Evolutionary conservation across 1,284 basidiomycete genomes (phyloP).

Genomic region (Malassezia pachydermatis): DNA sequence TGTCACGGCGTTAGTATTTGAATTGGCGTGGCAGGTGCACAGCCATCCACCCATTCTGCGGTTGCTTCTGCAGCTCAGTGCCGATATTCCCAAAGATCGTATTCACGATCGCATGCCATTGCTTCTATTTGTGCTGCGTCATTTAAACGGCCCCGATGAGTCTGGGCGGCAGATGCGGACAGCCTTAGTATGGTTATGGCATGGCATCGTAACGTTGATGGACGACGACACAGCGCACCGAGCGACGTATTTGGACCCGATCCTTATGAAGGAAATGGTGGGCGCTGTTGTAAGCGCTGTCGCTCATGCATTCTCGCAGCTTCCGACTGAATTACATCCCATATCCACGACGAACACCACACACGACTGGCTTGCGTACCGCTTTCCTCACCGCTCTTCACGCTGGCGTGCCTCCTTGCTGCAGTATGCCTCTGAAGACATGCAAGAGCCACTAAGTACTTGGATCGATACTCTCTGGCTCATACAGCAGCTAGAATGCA

Average conservation of each 20-base stretch:
- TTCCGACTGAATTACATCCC: too few relatives aligned
- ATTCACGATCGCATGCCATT: background rate
- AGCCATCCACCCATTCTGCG: background rate
- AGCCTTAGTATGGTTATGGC: background rate
- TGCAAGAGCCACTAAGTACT: background rate
- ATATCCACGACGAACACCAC: too few relatives aligned
- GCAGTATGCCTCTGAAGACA: too few relatives aligned
- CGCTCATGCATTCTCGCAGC: too few relatives aligned
- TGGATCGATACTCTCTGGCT: background rate
- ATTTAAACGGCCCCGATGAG: background rate
- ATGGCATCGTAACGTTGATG: background rate
- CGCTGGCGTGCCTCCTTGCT: too few relatives aligned
- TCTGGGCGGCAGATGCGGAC: slow-evolving; percentile 1
- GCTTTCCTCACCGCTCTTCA: too few relatives aligned
- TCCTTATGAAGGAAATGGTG: too few relatives aligned
- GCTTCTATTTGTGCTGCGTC: background rate
- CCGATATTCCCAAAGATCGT: background rate
- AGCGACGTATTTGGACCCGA: too few relatives aligned
- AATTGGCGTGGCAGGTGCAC: background rate
- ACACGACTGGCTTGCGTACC: too few relatives aligned
- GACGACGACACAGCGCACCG: too few relatives aligned
- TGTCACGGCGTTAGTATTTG: slow-evolving; percentile 4
- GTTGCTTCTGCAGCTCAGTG: background rate
- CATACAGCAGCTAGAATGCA: background rate
- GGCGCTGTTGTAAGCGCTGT: too few relatives aligned